These are phyloP conservation scores for Calycina marina DNA, from an alignment of 2,329 filamentous ascomycete species.

Conservation along the genomic window DNA sequence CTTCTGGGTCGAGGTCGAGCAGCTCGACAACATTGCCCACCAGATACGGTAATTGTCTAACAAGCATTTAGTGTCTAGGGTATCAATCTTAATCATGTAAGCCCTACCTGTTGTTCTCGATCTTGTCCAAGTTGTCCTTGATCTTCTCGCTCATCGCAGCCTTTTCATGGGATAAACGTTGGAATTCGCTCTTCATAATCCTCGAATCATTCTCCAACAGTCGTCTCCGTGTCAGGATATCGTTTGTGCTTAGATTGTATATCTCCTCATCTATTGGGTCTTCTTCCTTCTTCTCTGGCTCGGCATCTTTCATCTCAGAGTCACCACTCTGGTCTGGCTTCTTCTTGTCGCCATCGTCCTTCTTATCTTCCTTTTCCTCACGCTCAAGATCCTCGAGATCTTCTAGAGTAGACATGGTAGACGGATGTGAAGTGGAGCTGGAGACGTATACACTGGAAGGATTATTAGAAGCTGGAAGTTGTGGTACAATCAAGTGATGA, in stretches of 20 bases:
- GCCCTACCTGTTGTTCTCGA: conserved; percentile 87
- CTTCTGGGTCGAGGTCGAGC: conserved; percentile 87
- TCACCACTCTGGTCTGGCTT: conserved; percentile 51
- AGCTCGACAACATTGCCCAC: conserved; percentile 98
- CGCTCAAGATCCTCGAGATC: conserved; percentile 65
- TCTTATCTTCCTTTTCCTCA: conserved; percentile 49
- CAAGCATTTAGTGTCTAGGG: conserved; percentile 6
- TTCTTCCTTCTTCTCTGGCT: conserved; percentile 53
- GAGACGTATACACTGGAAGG: too few species aligned
- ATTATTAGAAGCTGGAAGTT: too few species aligned
- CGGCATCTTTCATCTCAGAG: conserved; percentile 82
- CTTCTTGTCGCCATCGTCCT: conserved; percentile 39
- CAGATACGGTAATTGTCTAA: conserved; percentile 89
- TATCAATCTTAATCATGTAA: neutral
- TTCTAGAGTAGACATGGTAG: conserved; percentile 58
- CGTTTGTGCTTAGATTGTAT: conserved; percentile 79
- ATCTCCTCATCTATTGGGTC: conserved; percentile 89
- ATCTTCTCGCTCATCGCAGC: conserved; percentile 95
- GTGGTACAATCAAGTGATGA: too few species aligned
- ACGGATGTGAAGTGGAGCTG: neutral
- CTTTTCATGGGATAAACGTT: conserved; percentile 90
- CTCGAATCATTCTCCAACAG: conserved; percentile 93
- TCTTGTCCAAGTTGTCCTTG: conserved; percentile 98
- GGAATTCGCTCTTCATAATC: conserved; percentile 97
- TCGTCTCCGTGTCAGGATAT: conserved; percentile 81